Conservation (phyloP, 2,329 filamentous ascomycete genomes). For the Neophaeococcomyces mojaviensis region DNA sequence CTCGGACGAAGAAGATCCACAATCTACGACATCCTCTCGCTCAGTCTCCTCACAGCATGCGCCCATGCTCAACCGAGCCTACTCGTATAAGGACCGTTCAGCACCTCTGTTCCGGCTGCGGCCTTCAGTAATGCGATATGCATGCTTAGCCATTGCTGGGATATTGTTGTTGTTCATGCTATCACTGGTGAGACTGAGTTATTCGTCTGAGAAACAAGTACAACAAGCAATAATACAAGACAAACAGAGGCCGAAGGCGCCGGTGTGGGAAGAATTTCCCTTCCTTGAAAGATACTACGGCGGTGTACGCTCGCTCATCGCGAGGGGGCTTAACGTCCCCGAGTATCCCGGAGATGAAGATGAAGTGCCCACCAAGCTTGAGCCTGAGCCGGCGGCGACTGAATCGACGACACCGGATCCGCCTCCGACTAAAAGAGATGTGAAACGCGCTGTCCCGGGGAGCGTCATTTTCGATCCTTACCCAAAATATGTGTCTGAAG, state of each 20-base stretch:
- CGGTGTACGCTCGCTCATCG: constrained; percentile 66
- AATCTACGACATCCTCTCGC: constrained; percentile 5
- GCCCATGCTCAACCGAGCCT: constrained; percentile 33
- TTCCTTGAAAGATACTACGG: constrained; percentile 87
- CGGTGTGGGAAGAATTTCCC: constrained; percentile 77
- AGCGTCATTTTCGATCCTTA: constrained; percentile 62
- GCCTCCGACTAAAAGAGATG: constrained; percentile 21
- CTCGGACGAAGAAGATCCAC: constrained; percentile 12
- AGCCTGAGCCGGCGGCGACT: constrained; percentile 28
- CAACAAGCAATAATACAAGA: constrained; percentile 40
- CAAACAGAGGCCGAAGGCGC: constrained; percentile 36
- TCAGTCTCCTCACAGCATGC: constrained; percentile 8
- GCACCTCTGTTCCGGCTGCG: constrained; percentile 55
- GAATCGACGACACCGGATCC: constrained; percentile 16
- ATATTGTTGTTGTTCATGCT: constrained; percentile 70
- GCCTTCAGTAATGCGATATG: constrained; percentile 66
- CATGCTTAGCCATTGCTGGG: constrained; percentile 64
- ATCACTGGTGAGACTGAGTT: constrained; percentile 65
- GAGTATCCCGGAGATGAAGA: constrained; percentile 66
- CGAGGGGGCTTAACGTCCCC: constrained; percentile 59
- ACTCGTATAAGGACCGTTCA: constrained; percentile 28
- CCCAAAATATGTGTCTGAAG: constrained; percentile 51
- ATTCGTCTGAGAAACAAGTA: constrained; percentile 58
- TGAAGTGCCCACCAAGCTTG: constrained; percentile 48
- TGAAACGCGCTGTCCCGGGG: constrained; percentile 23